Percentiles rank a stretch among this genome's conserved stretches.
These are phyloP conservation scores for Spinellus fusiger DNA, from an alignment of 192 early-diverging fungal species.

Conservation along the genomic window DNA sequence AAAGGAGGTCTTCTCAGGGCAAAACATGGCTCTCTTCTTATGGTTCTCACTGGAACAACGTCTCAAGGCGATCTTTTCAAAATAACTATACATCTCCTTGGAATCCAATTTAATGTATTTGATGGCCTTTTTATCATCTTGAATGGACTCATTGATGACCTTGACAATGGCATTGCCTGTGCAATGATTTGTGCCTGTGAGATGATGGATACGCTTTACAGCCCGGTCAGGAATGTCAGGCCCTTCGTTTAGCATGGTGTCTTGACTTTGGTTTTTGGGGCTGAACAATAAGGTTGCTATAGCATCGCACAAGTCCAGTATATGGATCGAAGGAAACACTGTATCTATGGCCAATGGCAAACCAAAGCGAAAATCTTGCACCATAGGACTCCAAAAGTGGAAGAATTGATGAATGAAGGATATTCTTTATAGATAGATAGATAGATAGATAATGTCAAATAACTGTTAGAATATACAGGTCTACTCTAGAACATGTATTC, in stretches of 20 bases:
- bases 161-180: not conserved
- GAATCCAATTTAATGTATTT: not conserved
- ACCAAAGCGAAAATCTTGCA: not conserved
- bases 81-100: not conserved
- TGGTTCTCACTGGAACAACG: not conserved
- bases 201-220: conserved; percentile 2
- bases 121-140: not conserved
- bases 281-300: not conserved
- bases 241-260: not conserved
- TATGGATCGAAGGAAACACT: not conserved
- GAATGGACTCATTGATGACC: not conserved
- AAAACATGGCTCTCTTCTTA: too few relatives aligned
- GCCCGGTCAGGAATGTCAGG: not conserved
- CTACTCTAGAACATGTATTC: not conserved
- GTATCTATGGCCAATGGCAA: not conserved
- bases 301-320: not conserved
- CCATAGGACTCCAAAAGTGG: not conserved
- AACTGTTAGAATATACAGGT: not conserved
- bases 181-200: not conserved
- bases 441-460: too few relatives aligned
- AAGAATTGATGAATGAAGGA: not conserved
- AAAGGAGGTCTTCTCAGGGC: too few relatives aligned
- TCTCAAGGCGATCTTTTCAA: not conserved
- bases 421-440: not conserved
- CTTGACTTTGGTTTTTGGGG: not conserved